phyloP scores from a whole-genome alignment of 164 flowering plant genomes.

The Vitis vinifera region ASM3070453v1 NC_081808.1:2842501-2843000 shows the following conservation, averaged over 20 bases:
- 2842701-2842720: slow-evolving; percentile 11
- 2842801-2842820: slow-evolving; percentile 16
- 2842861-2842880: slow-evolving; percentile 10
- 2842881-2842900: slow-evolving; percentile 3
- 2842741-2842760: slow-evolving; percentile 1
- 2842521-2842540: slow-evolving; percentile 4
- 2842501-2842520: slow-evolving; percentile 3
- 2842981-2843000: slow-evolving; percentile 39
- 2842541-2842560: background rate
- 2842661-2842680: slow-evolving; percentile 10
- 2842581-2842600: slow-evolving; percentile 1
- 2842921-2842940: slow-evolving; percentile 26
- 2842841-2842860: slow-evolving; percentile 2
- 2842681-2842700: slow-evolving; percentile 22
- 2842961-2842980: slow-evolving; percentile 39
- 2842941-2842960: slow-evolving; percentile 44
- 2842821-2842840: slow-evolving; percentile 5
- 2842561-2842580: slow-evolving; percentile 7
- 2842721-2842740: slow-evolving; percentile 5
- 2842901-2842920: slow-evolving; percentile 20
- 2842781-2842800: slow-evolving; percentile 2
- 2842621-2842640: slow-evolving; percentile 14
- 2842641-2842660: background rate
- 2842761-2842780: slow-evolving; percentile 3
- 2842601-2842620: slow-evolving; percentile 7